Evolutionary conservation across 768 basidiomycete genomes (phyloP).

Genomic region (Pleurotus cornucopiae): DNA sequence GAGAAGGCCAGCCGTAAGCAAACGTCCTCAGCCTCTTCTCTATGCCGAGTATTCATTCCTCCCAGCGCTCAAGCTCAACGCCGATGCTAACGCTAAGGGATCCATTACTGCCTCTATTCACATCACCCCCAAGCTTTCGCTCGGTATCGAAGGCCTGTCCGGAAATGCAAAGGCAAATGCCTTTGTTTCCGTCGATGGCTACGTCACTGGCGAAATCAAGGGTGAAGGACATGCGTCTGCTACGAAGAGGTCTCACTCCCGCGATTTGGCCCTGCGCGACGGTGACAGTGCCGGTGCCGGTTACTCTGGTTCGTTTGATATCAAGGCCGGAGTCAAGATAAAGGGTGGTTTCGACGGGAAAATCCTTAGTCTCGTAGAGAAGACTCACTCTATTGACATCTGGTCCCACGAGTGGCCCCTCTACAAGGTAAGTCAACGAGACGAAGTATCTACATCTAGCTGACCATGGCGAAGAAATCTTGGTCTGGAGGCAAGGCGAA

Average conservation of each 20-base stretch:
- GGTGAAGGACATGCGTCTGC: not conserved
- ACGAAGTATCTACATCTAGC: not conserved
- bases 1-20: not conserved
- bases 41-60: not conserved
- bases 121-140: not conserved
- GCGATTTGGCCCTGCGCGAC: not conserved
- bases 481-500: not conserved
- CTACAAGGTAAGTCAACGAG: not conserved
- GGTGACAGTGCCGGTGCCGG: not conserved
- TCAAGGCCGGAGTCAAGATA: not conserved
- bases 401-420: not conserved
- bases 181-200: not conserved
- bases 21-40: not conserved
- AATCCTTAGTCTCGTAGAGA: not conserved
- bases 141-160: not conserved
- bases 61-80: not conserved
- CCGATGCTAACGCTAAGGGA: not conserved
- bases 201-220: not conserved
- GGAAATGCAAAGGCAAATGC: not conserved
- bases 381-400: not conserved
- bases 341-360: constrained; percentile 2
- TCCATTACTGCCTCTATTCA: not conserved
- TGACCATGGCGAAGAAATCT: not conserved
- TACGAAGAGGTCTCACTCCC: not conserved
- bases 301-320: not conserved